Evolutionary conservation across 352 stramenopile species (phyloP), one percentile per base, ranked within the genome.

Genomic region (Phytopythium kandeliae): DNA sequence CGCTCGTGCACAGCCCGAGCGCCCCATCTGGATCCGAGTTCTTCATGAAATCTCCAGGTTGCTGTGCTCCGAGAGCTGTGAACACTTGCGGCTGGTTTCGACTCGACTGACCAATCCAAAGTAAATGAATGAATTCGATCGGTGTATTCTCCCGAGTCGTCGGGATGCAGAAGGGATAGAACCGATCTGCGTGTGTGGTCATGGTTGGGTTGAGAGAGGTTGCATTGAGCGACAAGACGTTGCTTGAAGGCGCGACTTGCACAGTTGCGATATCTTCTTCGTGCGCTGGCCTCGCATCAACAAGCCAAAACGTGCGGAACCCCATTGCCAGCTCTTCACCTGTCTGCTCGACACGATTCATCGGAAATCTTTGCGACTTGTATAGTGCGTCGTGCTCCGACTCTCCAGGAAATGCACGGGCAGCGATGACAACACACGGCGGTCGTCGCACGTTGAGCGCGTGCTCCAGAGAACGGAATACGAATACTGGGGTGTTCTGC

Each of bases 1-100:
- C 65, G 38, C 84, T 92, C 3, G 88, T 83, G 43, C 86, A 93
- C 22, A 71, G 42, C 11, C 92, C 93, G 36, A 98, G 67, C 1
- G 85, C 71, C 2, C 73, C 74, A 13, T 84, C 53, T 21, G 71
- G 62, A 31, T 97, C 65, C 31, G 79, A 89, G 41, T 86, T 84
- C 51, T 83, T 85, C 85, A 97, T 96, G 50, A 97, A 98, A 24
- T 96, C 84, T 7, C 92, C 93, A 0, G 79, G 85, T 28, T 98
- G 82, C 70, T 98, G 93, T 22, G 79, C 72, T 8, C 85, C 82
- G 3, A 96, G 59, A 31, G 76, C 84, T 21, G 88, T 96, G 66
- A 97, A 96, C 12, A 92, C 74, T 63, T 97, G 92, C 16, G 91
- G 73, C 62, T 97, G 90, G 53, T 97, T 96, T 40, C 78, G 71